Percentiles rank a stretch among this genome's conserved stretches.
Conservation (phyloP, 768 basidiomycete genomes). For the Pleurotus djamor region DNA sequence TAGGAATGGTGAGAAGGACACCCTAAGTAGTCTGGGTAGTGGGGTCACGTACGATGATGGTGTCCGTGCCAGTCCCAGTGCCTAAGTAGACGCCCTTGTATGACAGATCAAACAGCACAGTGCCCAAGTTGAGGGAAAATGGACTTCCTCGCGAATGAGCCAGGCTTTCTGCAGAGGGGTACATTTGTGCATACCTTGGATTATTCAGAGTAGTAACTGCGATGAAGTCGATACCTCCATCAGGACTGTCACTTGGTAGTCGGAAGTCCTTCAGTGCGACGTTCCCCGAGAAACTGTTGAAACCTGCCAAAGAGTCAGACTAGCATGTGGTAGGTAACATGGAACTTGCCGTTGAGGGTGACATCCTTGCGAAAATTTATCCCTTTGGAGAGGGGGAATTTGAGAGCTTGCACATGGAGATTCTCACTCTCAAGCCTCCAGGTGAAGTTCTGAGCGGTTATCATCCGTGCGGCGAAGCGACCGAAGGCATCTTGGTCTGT, state of each 20-base stretch:
- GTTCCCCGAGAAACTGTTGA: slow-evolving; percentile 58
- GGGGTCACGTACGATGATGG: slow-evolving; percentile 43
- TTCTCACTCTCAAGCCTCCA: slow-evolving; percentile 61
- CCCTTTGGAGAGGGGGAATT: slow-evolving; percentile 65
- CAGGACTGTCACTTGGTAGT: slow-evolving; percentile 64
- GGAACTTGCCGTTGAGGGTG: slow-evolving; percentile 48
- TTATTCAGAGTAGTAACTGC: slow-evolving; percentile 56
- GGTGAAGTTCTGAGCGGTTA: slow-evolving; percentile 64
- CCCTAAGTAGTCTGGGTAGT: not conserved
- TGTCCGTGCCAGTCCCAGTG: slow-evolving; percentile 48
- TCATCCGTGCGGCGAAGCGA: slow-evolving; percentile 58
- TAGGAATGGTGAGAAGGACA: slow-evolving; percentile 15
- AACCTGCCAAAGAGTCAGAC: slow-evolving; percentile 32
- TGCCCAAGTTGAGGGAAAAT: slow-evolving; percentile 68
- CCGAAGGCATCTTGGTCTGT: slow-evolving; percentile 56
- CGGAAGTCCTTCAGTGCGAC: slow-evolving; percentile 56
- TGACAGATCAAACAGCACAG: slow-evolving; percentile 57
- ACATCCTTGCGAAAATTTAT: slow-evolving; percentile 63
- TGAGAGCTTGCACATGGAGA: slow-evolving; percentile 61
- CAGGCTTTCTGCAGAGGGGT: not conserved
- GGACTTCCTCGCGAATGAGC: slow-evolving; percentile 35
- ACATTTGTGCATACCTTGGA: slow-evolving; percentile 39
- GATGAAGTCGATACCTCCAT: slow-evolving; percentile 65
- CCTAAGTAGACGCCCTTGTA: slow-evolving; percentile 61
- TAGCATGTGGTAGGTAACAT: not conserved